Evolutionary conservation across 148 eudicot genomes (phyloP).

Genomic region (Oxyria digyna): DNA sequence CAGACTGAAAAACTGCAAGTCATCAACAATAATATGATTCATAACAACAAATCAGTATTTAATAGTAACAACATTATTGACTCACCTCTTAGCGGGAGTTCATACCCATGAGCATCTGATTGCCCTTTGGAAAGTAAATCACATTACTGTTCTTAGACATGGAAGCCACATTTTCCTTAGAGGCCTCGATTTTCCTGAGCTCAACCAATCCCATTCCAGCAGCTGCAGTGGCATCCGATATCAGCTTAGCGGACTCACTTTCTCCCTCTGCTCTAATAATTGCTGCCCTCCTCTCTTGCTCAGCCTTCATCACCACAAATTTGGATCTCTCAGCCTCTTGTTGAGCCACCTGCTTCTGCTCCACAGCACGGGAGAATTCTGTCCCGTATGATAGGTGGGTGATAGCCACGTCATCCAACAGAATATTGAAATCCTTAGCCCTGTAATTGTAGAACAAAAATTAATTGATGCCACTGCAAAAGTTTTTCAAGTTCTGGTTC

Average conservation of each 20-base stretch:
- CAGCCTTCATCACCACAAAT: conserved; percentile 83
- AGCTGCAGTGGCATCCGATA: conserved; percentile 75
- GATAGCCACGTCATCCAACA: conserved; percentile 78
- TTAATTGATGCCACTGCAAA: neutral
- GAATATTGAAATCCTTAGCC: conserved; percentile 80
- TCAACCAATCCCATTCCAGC: conserved; percentile 92
- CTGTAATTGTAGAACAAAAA: conserved; percentile 11
- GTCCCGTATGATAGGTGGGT: conserved; percentile 83
- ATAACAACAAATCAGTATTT: neutral
- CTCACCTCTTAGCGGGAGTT: conserved; percentile 39
- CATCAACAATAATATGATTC: neutral
- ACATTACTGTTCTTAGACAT: conserved; percentile 61
- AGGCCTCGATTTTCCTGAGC: conserved; percentile 92
- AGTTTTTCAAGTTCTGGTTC: neutral
- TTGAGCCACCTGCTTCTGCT: conserved; percentile 98
- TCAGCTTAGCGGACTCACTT: conserved; percentile 89
- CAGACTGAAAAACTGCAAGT: neutral
- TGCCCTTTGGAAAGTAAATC: conserved; percentile 44
- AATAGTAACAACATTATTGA: neutral
- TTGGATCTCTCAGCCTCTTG: conserved; percentile 99
- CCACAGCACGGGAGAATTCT: conserved; percentile 92
- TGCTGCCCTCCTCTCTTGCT: conserved; percentile 94
- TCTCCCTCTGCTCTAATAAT: conserved; percentile 96
- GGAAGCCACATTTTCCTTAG: conserved; percentile 69
- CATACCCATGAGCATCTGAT: conserved; percentile 58